Percentiles rank a stretch among this genome's conserved stretches.
These are phyloP conservation scores for Candida palmyrensis DNA, from an alignment of 805 yeast species.

Conservation along the genomic window DNA sequence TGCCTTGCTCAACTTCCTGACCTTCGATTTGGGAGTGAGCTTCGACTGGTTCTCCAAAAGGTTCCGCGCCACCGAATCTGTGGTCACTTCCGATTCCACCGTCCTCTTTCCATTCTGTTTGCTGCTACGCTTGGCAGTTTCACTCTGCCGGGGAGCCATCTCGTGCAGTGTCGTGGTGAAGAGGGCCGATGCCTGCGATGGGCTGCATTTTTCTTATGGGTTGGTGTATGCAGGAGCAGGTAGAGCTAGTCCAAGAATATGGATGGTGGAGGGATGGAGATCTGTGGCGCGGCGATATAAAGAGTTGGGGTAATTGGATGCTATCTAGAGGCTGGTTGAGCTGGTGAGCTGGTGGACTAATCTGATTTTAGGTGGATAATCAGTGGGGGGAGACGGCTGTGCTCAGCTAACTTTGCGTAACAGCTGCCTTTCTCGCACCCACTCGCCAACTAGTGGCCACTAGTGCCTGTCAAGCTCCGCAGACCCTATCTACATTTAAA, in stretches of 20 bases:
- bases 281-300: neutral
- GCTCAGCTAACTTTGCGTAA: no score
- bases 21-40: slow-evolving; percentile 53
- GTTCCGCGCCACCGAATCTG: slow-evolving; percentile 68
- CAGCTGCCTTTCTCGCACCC: no score
- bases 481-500: no score
- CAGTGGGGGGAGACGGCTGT: no score
- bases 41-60: slow-evolving; percentile 55
- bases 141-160: slow-evolving; percentile 58
- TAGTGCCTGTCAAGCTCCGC: no score
- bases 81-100: slow-evolving; percentile 60
- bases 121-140: slow-evolving; percentile 52
- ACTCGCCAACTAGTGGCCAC: no score
- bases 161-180: slow-evolving; percentile 1
- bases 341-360: no score
- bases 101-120: slow-evolving; percentile 50
- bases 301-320: no score
- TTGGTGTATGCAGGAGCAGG: neutral
- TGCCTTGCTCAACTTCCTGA: slow-evolving; percentile 43
- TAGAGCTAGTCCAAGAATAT: neutral
- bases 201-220: neutral
- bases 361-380: no score
- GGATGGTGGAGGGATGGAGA: neutral
- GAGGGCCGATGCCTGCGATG: neutral
- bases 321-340: no score